Evolutionary conservation across 2,329 filamentous ascomycete genomes (phyloP).

Genomic region (Clonostachys solani): DNA sequence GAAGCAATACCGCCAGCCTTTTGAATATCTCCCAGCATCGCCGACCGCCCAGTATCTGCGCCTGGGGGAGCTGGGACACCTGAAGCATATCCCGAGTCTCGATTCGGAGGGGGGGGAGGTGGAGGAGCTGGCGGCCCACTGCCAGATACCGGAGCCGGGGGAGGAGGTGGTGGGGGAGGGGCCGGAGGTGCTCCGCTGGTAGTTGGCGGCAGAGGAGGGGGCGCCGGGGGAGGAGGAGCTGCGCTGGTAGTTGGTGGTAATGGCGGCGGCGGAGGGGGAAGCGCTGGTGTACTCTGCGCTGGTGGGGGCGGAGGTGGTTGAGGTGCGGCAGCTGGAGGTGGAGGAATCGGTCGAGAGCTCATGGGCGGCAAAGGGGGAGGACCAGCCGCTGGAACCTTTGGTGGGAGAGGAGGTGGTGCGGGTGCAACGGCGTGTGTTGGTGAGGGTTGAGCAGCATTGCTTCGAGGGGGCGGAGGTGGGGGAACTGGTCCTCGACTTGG

Average conservation of each 20-base stretch:
- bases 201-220: constrained; percentile 36
- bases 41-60: constrained; percentile 45
- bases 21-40: constrained; percentile 68
- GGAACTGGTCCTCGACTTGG: constrained; percentile 68
- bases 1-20: constrained; percentile 61
- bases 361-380: constrained; percentile 48
- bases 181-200: constrained; percentile 6
- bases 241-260: constrained; percentile 12
- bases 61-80: constrained; percentile 43
- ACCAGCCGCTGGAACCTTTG: constrained; percentile 37
- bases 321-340: constrained; percentile 39
- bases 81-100: constrained; percentile 53
- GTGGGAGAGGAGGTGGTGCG: constrained; percentile 38
- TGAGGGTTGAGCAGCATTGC: constrained; percentile 9
- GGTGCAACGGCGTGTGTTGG: constrained; percentile 23
- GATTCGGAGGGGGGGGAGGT: constrained; percentile 47
- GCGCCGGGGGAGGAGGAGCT: constrained; percentile 28
- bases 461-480: constrained; percentile 60
- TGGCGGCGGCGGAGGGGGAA: constrained; percentile 30
- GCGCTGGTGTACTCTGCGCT: constrained; percentile 14
- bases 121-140: constrained; percentile 17
- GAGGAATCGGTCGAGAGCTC: constrained; percentile 45
- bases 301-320: constrained; percentile 25
- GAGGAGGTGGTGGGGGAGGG: constrained; percentile 37
- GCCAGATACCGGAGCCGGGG: constrained; percentile 27